Base-by-base conservation (phyloP, 2,329 filamentous ascomycete genomes). In the Beauveria varroae region DNA sequence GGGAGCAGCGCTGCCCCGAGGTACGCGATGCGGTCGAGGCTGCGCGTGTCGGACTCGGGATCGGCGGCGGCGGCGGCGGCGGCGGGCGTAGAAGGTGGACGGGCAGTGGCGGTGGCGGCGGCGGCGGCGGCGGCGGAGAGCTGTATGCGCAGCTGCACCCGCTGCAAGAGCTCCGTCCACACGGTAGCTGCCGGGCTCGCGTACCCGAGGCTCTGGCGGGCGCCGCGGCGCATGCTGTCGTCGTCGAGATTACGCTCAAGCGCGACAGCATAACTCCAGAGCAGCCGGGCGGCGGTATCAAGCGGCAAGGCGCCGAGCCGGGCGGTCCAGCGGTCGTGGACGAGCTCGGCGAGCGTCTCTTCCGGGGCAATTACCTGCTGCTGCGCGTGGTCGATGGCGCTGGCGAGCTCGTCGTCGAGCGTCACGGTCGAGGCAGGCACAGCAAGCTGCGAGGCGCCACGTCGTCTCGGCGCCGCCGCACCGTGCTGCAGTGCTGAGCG, bases 1-100 rank as follows among this genome's bases (percentile, higher is more conserved):
- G 80, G 80, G 1, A 81, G 72, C 5, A 82, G 69, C 1, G 81
- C 67, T 0, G 78, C 80, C 53, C 79, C 80, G 12, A 82, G 72
- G 67, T 82, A 82, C 1, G 77, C 72, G 16, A 82, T 76, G 6
- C 80, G 76, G 67, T 79, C 75, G 8, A 81, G 72, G 22, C 75
- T 73, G 18, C 74, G 72, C 58, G 76, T 67, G 63, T 76, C 69
- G 37, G 74, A 51, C 2, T 64, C 60, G 2, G 61, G 41, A 16
- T 44, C 46, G 6, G 43, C 20, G 43, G 8, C 34, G 30, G 18
- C 24, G 24, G 24, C 24, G 64, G 4, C 55, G 62, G 54, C 3
- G 61, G 24, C 1, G 30, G 37, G 1, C 59, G 64, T 1, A 63
- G 12, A 6, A 16, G 34, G 34, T 5, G 34, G 14, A 37, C 12